Percentiles rank a stretch among this genome's conserved stretches.
These are phyloP conservation scores for Penicillium argentinense DNA, from an alignment of 495 filamentous ascomycete genomes.

Conservation along the genomic window DNA sequence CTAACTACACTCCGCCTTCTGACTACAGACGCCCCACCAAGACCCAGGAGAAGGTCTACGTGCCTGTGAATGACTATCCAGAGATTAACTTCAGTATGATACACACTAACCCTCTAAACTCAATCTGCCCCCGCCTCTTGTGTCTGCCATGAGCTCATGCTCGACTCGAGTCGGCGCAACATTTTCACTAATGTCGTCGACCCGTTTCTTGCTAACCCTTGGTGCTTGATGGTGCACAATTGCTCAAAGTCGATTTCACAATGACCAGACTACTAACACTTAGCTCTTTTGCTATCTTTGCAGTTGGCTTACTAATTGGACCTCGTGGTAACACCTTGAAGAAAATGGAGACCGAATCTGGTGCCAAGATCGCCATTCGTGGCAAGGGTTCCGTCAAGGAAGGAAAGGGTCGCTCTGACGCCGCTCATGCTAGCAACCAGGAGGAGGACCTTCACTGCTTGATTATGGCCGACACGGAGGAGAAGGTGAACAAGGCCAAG, in stretches of 20 bases:
- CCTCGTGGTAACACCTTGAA: constrained; percentile 99
- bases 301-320: constrained; percentile 99
- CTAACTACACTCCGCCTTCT: constrained; percentile 95
- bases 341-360: constrained; percentile 97
- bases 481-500: constrained; percentile 98
- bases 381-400: constrained; percentile 99
- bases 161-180: constrained; percentile 48
- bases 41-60: constrained; percentile 99
- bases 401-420: constrained; percentile 97
- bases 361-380: constrained; percentile 97
- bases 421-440: constrained; percentile 98
- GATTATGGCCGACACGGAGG: constrained; percentile 98
- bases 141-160: constrained; percentile 49
- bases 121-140: constrained; percentile 58
- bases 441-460: constrained; percentile 98
- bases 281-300: constrained; percentile 73
- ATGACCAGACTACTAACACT: constrained; percentile 75
- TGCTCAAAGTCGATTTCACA: constrained; percentile 25
- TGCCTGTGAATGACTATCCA: constrained; percentile 99
- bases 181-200: constrained; percentile 38
- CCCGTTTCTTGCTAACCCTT: constrained; percentile 60
- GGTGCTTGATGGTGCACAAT: constrained; percentile 42
- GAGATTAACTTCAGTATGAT: constrained; percentile 99
- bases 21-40: constrained; percentile 98
- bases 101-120: constrained; percentile 98